Evolutionary conservation across 768 basidiomycete species (phyloP).

Genomic region (Hygrophorus russula): DNA sequence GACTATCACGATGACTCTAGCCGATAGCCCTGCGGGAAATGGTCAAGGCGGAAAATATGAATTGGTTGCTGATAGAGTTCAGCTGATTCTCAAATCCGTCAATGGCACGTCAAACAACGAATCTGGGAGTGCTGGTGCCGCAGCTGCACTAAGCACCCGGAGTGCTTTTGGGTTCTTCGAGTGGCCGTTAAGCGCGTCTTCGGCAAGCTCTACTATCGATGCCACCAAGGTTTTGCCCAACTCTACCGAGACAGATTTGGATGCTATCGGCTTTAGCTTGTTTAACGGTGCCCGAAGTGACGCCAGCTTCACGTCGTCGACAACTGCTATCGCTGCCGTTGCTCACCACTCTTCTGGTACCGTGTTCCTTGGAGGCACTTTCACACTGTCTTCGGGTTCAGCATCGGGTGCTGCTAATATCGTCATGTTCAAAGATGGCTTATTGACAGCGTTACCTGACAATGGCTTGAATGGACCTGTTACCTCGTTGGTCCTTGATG

Average conservation of each 20-base stretch:
- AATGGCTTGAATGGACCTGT: constrained; percentile 79
- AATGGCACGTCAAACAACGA: constrained; percentile 27
- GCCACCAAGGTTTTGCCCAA: constrained; percentile 57
- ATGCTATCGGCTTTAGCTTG: constrained; percentile 50
- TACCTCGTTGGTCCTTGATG: constrained; percentile 48
- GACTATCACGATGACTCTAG: constrained; percentile 67
- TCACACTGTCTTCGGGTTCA: constrained; percentile 46
- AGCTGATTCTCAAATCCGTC: constrained; percentile 61
- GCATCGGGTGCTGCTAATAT: constrained; percentile 60
- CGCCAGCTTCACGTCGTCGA: constrained; percentile 23
- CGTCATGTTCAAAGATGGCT: constrained; percentile 53
- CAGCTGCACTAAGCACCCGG: constrained; percentile 22
- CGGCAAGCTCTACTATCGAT: constrained; percentile 30
- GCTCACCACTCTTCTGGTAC: constrained; percentile 55
- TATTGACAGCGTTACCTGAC: constrained; percentile 38
- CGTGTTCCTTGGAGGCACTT: constrained; percentile 70
- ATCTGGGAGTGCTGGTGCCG: constrained; percentile 21
- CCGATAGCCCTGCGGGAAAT: constrained; percentile 47
- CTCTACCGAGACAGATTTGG: constrained; percentile 55
- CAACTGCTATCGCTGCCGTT: constrained; percentile 38
- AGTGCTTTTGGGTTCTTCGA: constrained; percentile 82
- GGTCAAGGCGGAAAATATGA: constrained; percentile 63
- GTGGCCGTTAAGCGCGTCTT: constrained; percentile 46
- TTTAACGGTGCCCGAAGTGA: constrained; percentile 47
- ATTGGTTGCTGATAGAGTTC: constrained; percentile 79